Conservation (phyloP, 169 alveolate species). For the Theileria sp. region DNA sequence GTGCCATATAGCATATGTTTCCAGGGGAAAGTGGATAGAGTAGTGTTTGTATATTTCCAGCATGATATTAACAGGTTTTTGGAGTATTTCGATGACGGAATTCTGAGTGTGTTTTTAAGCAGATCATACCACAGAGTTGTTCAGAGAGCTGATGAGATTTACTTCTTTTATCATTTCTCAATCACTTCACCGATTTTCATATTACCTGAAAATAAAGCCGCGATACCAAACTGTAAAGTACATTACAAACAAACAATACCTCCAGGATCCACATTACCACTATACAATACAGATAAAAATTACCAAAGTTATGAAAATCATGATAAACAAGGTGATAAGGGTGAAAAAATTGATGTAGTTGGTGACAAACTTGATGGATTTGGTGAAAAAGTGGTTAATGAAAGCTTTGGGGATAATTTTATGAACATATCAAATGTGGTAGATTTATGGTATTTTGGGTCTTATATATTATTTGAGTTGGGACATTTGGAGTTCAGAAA, state of each 20-base stretch:
- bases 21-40: slow-evolving; percentile 64
- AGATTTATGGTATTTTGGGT: slow-evolving; percentile 64
- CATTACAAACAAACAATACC: slow-evolving; percentile 1
- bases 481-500: slow-evolving; percentile 69
- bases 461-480: slow-evolving; percentile 66
- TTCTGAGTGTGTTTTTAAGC: slow-evolving; percentile 78
- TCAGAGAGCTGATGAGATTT: slow-evolving; percentile 75
- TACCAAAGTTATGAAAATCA: neutral
- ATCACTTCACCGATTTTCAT: slow-evolving; percentile 66
- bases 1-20: slow-evolving; percentile 67
- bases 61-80: slow-evolving; percentile 74
- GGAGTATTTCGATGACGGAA: slow-evolving; percentile 82
- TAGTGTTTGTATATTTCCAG: slow-evolving; percentile 74
- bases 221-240: slow-evolving; percentile 32
- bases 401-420: neutral
- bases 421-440: slow-evolving; percentile 35
- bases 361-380: neutral
- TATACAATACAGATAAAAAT: neutral
- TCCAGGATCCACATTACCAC: slow-evolving; percentile 11
- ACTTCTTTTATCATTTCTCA: slow-evolving; percentile 63
- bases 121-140: slow-evolving; percentile 80
- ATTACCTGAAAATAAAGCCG: slow-evolving; percentile 70
- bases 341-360: neutral
- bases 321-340: neutral
- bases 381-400: neutral